phyloP scores from a whole-genome alignment of 148 eudicot species.

The Rhododendron simsii region DNA sequence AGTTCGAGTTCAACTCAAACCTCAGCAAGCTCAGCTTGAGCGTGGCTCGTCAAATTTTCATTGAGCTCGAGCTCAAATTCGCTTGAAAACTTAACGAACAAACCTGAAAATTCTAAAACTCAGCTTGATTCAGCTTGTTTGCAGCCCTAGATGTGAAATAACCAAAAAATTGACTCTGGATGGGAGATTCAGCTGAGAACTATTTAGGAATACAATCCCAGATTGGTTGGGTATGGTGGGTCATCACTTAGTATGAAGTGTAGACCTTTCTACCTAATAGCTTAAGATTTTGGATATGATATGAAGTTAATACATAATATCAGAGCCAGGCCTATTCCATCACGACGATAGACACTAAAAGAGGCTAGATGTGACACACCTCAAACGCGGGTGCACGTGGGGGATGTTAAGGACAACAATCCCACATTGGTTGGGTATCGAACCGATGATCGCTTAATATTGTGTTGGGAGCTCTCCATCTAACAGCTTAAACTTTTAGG shows the following conservation, averaged over 20 bases:
- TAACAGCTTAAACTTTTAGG: neutral
- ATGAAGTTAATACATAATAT: neutral
- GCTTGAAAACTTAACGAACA: too few species aligned
- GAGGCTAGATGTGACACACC: neutral
- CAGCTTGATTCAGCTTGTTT: too few species aligned
- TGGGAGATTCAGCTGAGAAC: neutral
- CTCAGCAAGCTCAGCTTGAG: too few species aligned
- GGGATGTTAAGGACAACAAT: neutral
- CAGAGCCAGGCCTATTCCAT: neutral
- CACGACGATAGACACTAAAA: neutral
- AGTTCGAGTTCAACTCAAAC: too few species aligned
- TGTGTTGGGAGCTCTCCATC: neutral
- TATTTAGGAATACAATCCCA: neutral
- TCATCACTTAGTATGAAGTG: neutral
- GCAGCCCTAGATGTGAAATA: too few species aligned
- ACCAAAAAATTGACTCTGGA: neutral
- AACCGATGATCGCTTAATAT: neutral
- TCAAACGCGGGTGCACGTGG: neutral
- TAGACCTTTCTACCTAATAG: neutral
- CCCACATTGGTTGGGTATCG: neutral
- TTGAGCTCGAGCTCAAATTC: too few species aligned
- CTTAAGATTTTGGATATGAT: neutral
- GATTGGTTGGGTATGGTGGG: neutral
- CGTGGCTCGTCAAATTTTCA: too few species aligned
- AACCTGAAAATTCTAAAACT: too few species aligned